Percentiles rank a stretch among this genome's conserved stretches.
Evolutionary conservation across 805 yeast genomes (phyloP).

Genomic region (Pichia californica): DNA sequence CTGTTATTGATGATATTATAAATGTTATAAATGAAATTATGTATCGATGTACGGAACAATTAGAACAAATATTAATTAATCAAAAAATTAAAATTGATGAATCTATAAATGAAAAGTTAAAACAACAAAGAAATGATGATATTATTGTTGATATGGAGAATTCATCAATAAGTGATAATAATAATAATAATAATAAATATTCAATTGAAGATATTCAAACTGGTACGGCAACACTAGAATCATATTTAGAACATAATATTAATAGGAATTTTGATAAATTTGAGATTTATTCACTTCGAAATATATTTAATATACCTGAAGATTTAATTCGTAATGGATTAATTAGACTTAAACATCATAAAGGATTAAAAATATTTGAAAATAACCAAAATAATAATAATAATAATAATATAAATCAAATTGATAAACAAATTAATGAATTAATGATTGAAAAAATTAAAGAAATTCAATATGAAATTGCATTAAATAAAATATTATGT

Average conservation of each 20-base stretch:
- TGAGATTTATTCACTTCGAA: slow-evolving; percentile 75
- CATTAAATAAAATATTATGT: background rate
- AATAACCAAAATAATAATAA: too few relatives aligned
- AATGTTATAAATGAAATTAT: slow-evolving; percentile 80
- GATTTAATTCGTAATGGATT: slow-evolving; percentile 61
- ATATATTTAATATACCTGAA: slow-evolving; percentile 64
- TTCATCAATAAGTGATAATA: slow-evolving; percentile 15
- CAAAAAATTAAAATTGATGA: slow-evolving; percentile 17
- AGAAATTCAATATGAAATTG: slow-evolving; percentile 2
- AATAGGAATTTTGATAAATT: slow-evolving; percentile 81
- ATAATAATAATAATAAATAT: slow-evolving; percentile 6
- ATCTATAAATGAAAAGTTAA: slow-evolving; percentile 1
- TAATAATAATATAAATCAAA: slow-evolving; percentile 14
- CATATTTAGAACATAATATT: slow-evolving; percentile 64
- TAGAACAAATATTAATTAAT: slow-evolving; percentile 55
- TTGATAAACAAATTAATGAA: slow-evolving; percentile 15
- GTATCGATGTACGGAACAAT: slow-evolving; percentile 74
- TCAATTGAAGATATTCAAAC: slow-evolving; percentile 46
- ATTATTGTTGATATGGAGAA: slow-evolving; percentile 19
- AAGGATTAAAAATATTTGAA: slow-evolving; percentile 35
- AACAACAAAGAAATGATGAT: slow-evolving; percentile 9
- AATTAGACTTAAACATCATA: slow-evolving; percentile 64
- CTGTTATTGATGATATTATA: slow-evolving; percentile 79
- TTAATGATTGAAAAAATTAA: slow-evolving; percentile 12
- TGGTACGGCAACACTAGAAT: slow-evolving; percentile 80